A percentile compares a stretch with the other conserved stretches of the same genome.
These are phyloP conservation scores for Pyrenochaeta sp. DNA, from an alignment of 2,329 filamentous ascomycete species.

Conservation along the genomic window DNA sequence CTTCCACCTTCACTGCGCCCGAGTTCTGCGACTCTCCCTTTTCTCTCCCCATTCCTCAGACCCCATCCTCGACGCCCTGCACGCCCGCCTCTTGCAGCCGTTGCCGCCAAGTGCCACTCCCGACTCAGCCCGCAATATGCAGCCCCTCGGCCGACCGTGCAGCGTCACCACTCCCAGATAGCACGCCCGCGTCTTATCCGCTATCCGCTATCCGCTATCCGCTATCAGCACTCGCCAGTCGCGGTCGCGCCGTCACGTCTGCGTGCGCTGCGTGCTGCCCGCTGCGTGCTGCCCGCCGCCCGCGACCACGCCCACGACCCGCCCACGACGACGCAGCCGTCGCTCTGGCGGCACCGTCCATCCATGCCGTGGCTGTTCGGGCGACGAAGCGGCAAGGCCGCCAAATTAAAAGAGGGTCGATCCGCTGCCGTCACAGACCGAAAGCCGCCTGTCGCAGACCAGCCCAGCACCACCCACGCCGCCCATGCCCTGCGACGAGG, in stretches of 20 bases:
- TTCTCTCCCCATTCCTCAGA: constrained; percentile 4
- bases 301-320: constrained; percentile 14
- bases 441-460: constrained; percentile 44
- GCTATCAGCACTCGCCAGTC: constrained; percentile 9
- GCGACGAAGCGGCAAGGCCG: constrained; percentile 74
- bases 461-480: constrained; percentile 26
- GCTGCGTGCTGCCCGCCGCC: too few species aligned
- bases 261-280: too few species aligned
- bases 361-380: constrained; percentile 86
- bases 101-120: constrained; percentile 12
- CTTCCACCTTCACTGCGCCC: constrained; percentile 3
- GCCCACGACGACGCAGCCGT: constrained; percentile 7
- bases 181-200: constrained; percentile 17
- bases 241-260: constrained; percentile 26
- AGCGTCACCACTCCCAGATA: constrained; percentile 26
- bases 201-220: constrained; percentile 19
- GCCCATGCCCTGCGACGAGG: constrained; percentile 35
- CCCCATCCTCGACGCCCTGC: not conserved
- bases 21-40: constrained; percentile 14
- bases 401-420: constrained; percentile 53
- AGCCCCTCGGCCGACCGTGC: constrained; percentile 25
- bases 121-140: constrained; percentile 23
- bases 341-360: constrained; percentile 9
- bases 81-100: constrained; percentile 6
- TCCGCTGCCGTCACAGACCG: constrained; percentile 62